Base-by-base conservation (phyloP, 352 stramenopile species). In the Phytophthora lateralis region DNA sequence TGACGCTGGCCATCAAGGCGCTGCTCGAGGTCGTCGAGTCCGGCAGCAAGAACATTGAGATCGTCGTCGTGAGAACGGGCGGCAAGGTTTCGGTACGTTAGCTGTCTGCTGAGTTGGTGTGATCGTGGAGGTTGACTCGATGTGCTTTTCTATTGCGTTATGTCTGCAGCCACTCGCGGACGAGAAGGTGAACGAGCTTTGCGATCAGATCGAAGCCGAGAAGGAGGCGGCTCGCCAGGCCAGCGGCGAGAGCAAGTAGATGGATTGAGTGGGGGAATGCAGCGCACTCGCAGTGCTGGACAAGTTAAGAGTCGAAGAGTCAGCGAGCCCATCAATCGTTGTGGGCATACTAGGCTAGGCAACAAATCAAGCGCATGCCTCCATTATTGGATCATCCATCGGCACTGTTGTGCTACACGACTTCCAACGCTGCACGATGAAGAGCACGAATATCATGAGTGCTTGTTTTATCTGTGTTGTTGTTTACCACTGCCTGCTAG, bases 11-110 rank as follows among this genome's bases (percentile, higher is more conserved):
- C 8, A 89, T 99, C 46, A 97, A 98, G 72, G 92, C 96, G 38
- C 87, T 99, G 66, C 81, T 99, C 27, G 97, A 99, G 77, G 95
- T 99, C 44, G 98, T 99, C 34, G 97, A 99, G 63, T 97, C 95
- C 45, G 97, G 97, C 60, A 97, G 95, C 54, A 99, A 99, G 79
- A 99, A 99, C 76, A 99, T 99, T 88, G 97, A 99, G 82, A 93
- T 99, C 55, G 97, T 95, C 46, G 88, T 99, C 34, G 86, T 99
- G 30, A 73, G 82, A 71, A 77, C 66, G 26, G 83, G 80, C 27
- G 83, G 84, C 55, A 78, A 89, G 51, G 73, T 92, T 34, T 67
- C 81, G 83, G 84, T 92, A 73, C 56, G 78, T 75, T 52, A 10
- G 9, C 5, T 38, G n/a, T 26, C 17, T 30, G 26, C 7, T 20